Evolutionary conservation across 345 rosid species (phyloP).

Genomic region (Brassica incana): DNA sequence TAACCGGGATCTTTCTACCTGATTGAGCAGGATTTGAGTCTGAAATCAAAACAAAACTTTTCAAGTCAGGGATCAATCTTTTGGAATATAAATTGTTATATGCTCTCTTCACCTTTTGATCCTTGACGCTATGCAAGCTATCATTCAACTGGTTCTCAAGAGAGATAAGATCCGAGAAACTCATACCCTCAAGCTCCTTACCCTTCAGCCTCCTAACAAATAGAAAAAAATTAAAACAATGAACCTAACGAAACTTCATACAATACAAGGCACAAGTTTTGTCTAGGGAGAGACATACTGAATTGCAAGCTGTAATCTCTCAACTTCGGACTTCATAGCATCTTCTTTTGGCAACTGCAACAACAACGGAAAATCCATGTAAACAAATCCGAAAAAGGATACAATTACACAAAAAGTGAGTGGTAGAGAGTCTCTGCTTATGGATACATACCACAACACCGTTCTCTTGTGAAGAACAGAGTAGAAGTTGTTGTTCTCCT

Average conservation of each 20-base stretch:
- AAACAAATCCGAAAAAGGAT: neutral
- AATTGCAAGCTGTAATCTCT: slow-evolving; percentile 36
- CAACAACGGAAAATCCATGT: neutral
- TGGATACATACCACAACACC: slow-evolving; percentile 15
- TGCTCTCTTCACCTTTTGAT: slow-evolving; percentile 33
- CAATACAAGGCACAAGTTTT: neutral
- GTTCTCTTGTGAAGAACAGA: slow-evolving; percentile 20
- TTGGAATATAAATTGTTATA: neutral
- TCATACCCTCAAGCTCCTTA: slow-evolving; percentile 39
- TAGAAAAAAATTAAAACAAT: neutral
- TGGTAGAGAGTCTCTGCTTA: neutral
- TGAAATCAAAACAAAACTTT: slow-evolving; percentile 7
- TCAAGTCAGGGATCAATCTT: too few species aligned
- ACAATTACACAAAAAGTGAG: neutral
- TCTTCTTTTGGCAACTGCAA: slow-evolving; percentile 29
- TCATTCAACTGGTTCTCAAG: slow-evolving; percentile 43
- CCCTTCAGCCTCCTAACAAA: slow-evolving; percentile 38
- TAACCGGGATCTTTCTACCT: slow-evolving; percentile 34
- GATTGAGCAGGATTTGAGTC: slow-evolving; percentile 33
- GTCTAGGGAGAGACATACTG: slow-evolving; percentile 24
- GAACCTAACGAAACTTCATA: neutral
- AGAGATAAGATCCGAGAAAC: slow-evolving; percentile 35
- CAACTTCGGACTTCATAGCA: slow-evolving; percentile 19
- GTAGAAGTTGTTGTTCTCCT: slow-evolving; percentile 23
- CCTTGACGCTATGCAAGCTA: slow-evolving; percentile 39